Evolutionary conservation across 148 eudicot species (phyloP), one percentile per base, ranked within the genome.

Genomic region (Mesembryanthemum crystallinum): DNA sequence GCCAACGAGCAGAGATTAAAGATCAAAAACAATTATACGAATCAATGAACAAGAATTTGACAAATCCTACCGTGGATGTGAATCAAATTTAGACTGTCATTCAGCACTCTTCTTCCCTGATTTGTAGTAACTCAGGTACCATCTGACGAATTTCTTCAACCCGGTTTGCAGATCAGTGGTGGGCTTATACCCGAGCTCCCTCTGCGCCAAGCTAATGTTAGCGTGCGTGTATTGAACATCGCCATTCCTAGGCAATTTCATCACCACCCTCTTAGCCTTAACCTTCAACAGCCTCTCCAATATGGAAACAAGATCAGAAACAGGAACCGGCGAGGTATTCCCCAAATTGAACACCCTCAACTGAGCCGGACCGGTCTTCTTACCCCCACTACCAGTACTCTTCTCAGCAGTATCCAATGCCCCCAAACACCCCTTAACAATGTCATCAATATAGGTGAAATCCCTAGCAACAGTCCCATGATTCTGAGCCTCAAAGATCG

Each of bases 361-460:
- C 33, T 91, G 97, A 32, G 97, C 97, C 3, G 93, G 73, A 29
- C 89, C 87, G 11, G 72, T 88, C 82, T 91, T 91, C 81, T 85
- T 91, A 33, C 96, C 96, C 45, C 96, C 96, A 73, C 90, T 91
- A 25, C 96, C 96, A 20, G 96, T 91, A 78, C 96, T 91, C 81
- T 91, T 89, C 83, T 91, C 86, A 3, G 96, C 92, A 4, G 96
- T 91, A 76, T 91, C 96, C 82, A 91, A 81, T 10, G 96, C 88
- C 30, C 85, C 93, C 74, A 91, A 82, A 86, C 96, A 91, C 14
- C 96, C 96, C 85, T 89, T 91, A 17, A 91, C 96, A 69, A 91
- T 91, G 82, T 91, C 96, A 76, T 91, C 96, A 68, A 91, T 86
- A 74, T 89, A 91, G 65, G 96, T 91, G 73, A 91, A 91, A 81